phyloP scores from a whole-genome alignment of 176 grass and related monocot species.

The Musa itinerans region DNA sequence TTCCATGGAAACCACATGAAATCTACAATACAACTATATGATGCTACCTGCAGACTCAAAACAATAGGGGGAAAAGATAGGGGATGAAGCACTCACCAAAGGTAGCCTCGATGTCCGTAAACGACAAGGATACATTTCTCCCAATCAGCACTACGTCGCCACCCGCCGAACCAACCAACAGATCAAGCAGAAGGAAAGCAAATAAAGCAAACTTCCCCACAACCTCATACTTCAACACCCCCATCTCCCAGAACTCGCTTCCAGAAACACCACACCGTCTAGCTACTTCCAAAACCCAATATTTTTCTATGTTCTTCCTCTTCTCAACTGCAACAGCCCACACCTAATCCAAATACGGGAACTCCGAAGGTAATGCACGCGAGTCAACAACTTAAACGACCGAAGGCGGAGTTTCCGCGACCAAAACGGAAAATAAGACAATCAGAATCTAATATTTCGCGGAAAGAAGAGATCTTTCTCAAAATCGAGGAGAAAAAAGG shows the following conservation, averaged over 20 bases:
- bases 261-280: not conserved
- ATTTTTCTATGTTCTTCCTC: not conserved
- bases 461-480: not conserved
- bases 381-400: not conserved
- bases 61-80: not conserved
- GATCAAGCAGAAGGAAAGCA: not conserved
- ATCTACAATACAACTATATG: not conserved
- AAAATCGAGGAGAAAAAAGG: not conserved
- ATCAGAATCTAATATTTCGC: not conserved
- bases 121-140: slow-evolving; percentile 9
- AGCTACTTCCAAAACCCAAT: not conserved
- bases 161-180: not conserved
- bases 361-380: not conserved
- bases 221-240: not conserved
- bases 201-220: not conserved
- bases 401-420: not conserved
- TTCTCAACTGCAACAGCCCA: not conserved
- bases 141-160: slow-evolving; percentile 17
- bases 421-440: not conserved
- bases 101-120: slow-evolving; percentile 4
- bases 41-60: not conserved
- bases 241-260: not conserved
- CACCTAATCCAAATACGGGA: not conserved
- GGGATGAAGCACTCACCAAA: slow-evolving; percentile 7
- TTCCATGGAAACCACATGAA: not conserved